A percentile compares a stretch with the other conserved stretches of the same genome.
Evolutionary conservation across 2,329 filamentous ascomycete species (phyloP).

Genomic region (Colletotrichum limetticola): DNA sequence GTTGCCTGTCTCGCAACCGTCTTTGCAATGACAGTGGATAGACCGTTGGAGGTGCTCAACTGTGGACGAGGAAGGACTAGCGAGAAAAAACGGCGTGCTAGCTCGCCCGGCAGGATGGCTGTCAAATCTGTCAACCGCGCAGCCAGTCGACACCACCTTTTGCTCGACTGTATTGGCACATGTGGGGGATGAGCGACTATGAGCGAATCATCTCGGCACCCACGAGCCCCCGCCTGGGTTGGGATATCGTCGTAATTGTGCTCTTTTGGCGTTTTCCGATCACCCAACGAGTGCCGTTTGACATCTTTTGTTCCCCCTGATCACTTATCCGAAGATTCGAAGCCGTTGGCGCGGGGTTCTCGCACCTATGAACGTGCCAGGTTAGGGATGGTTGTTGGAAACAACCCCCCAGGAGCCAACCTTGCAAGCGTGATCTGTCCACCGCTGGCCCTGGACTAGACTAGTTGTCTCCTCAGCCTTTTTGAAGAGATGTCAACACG

Average conservation of each 20-base stretch:
- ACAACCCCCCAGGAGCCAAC: background rate
- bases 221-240: background rate
- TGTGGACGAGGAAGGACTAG: background rate
- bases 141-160: background rate
- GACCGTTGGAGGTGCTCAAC: background rate
- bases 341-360: background rate
- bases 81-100: background rate
- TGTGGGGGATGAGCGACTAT: background rate
- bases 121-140: constrained; percentile 7
- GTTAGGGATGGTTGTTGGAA: background rate
- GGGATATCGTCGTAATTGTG: background rate
- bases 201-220: constrained; percentile 6
- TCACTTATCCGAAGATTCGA: background rate
- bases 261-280: background rate
- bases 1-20: background rate
- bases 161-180: background rate
- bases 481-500: constrained; percentile 1
- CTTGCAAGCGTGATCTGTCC: background rate
- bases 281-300: background rate
- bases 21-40: background rate
- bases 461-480: constrained; percentile 10
- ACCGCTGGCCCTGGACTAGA: background rate
- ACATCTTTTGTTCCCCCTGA: background rate
- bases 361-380: background rate
- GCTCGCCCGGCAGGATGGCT: background rate